These are phyloP conservation scores for Paramecium primaurelia DNA, from an alignment of 73 alveolate species.

Conservation along the genomic window DNA sequence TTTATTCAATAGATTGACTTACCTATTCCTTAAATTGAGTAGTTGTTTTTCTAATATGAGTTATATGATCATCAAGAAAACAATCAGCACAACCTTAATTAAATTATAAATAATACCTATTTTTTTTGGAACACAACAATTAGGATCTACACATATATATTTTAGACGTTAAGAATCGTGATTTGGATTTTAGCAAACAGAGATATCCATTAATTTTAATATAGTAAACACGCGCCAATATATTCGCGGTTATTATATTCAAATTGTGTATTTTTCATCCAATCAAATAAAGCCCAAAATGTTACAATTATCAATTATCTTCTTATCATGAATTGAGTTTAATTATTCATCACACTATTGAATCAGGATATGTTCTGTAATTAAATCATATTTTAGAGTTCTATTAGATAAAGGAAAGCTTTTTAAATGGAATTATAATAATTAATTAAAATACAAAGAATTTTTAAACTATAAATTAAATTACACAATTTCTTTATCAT, in stretches of 20 bases:
- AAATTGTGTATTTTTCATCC: background rate
- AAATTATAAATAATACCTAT: background rate
- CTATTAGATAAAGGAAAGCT: background rate
- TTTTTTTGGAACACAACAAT: background rate
- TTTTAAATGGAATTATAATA: background rate
- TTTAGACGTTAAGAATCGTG: background rate
- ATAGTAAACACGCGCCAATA: background rate
- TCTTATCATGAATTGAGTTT: background rate
- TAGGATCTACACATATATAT: slow-evolving; percentile 22
- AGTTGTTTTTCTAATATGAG: slow-evolving; percentile 30
- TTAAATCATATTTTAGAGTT: background rate
- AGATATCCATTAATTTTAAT: slow-evolving; percentile 20
- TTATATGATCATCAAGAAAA: slow-evolving; percentile 24
- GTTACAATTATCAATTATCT: background rate
- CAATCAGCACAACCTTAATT: slow-evolving; percentile 35
- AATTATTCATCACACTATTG: background rate
- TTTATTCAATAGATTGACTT: background rate
- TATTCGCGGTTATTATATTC: slow-evolving; percentile 26
- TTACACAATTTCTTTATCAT: background rate
- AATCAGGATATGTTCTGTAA: background rate
- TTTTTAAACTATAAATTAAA: background rate
- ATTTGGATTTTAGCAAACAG: background rate
- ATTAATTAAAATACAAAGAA: background rate
- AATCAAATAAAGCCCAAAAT: background rate
- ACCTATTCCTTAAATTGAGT: background rate